Conservation (phyloP, 2,329 filamentous ascomycete genomes). For the Apiospora marii region DNA sequence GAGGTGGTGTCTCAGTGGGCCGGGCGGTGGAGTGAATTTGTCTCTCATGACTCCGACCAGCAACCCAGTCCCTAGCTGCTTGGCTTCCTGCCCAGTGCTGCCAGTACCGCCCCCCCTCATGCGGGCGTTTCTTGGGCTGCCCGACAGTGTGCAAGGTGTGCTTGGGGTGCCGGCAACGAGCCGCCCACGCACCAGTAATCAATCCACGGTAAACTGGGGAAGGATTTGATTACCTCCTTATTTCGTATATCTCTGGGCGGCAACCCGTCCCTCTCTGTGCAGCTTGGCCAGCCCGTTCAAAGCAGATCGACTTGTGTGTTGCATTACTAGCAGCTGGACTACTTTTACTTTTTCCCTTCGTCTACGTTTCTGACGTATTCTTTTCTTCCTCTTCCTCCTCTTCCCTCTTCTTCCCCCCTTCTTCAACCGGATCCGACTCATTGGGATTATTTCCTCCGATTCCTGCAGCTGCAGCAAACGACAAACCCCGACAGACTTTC, state of each 20-base stretch:
- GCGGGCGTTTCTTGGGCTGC: background rate
- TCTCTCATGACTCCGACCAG: constrained; percentile 8
- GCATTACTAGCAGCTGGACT: constrained; percentile 1
- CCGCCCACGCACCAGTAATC: constrained; percentile 15
- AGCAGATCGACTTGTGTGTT: constrained; percentile 10
- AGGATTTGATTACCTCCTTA: constrained; percentile 22
- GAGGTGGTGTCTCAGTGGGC: background rate
- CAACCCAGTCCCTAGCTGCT: background rate
- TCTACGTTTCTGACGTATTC: constrained; percentile 11
- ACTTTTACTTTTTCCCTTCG: constrained; percentile 11
- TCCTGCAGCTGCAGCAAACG: constrained; percentile 7
- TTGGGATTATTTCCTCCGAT: background rate
- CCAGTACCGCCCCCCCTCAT: background rate
- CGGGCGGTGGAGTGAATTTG: background rate
- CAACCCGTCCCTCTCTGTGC: constrained; percentile 2
- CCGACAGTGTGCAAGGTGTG: background rate
- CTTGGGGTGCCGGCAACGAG: constrained; percentile 2
- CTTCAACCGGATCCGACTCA: constrained; percentile 6
- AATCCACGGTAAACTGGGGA: constrained; percentile 10
- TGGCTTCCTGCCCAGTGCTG: background rate
- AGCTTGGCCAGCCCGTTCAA: constrained; percentile 7
- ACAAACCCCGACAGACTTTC: constrained; percentile 2
- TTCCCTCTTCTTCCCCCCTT: background rate
- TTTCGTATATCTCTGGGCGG: constrained; percentile 21
- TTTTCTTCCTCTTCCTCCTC: constrained; percentile 5